Percentiles rank a stretch among this genome's conserved stretches.
phyloP scores from a whole-genome alignment of 1,284 basidiomycete genomes.

The Inonotus hispidus region DNA sequence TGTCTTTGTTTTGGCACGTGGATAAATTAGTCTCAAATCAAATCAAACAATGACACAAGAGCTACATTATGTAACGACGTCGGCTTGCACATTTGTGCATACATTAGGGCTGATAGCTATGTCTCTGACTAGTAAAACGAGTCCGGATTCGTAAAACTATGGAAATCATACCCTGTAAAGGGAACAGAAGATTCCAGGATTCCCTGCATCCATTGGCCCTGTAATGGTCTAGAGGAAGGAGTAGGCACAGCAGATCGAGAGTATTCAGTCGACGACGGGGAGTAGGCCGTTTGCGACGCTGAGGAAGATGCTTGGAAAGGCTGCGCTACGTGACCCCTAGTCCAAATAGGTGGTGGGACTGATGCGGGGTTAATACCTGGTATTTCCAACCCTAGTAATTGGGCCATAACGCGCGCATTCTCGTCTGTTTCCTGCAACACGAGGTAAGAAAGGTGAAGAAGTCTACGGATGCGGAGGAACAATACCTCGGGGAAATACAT shows the following conservation, averaged over 20 bases:
- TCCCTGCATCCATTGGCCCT: not conserved
- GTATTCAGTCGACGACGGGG: not conserved
- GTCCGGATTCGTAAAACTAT: constrained; percentile 16
- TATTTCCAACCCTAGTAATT: constrained; percentile 14
- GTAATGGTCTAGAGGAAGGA: not conserved
- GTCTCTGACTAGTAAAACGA: constrained; percentile 1
- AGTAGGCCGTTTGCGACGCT: not conserved
- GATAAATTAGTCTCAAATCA: not conserved
- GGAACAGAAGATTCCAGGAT: not conserved
- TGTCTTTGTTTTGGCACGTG: constrained; percentile 4
- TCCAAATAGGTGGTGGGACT: not conserved
- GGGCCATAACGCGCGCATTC: constrained; percentile 11
- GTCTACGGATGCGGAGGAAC: not conserved
- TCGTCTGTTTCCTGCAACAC: not conserved
- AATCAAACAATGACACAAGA: no score
- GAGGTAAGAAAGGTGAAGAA: not conserved
- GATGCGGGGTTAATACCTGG: constrained; percentile 1
- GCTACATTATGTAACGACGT: no score
- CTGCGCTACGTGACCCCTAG: not conserved
- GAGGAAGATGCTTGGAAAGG: not conserved
- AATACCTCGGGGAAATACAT: not conserved
- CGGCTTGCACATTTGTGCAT: no score
- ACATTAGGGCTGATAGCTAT: not conserved
- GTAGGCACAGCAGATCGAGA: not conserved
- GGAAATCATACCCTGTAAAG: constrained; percentile 16